phyloP scores from a whole-genome alignment of 2,329 filamentous ascomycete genomes.

The Colletotrichum orchidophilum region DNA sequence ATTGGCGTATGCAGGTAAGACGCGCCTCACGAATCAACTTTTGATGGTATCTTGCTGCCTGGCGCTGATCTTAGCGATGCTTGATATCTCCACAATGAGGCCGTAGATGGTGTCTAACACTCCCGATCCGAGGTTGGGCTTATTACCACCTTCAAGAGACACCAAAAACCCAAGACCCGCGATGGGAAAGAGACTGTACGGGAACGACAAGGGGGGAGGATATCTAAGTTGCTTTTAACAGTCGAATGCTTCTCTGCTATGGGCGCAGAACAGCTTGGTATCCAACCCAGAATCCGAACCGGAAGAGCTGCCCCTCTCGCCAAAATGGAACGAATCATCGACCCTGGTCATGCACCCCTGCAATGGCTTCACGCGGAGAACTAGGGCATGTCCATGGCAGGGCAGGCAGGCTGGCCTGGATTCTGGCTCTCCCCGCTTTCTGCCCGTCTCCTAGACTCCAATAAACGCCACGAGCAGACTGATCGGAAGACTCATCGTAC shows the following conservation, averaged over 20 bases:
- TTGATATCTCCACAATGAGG: neutral
- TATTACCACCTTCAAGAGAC: no score
- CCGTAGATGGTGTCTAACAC: neutral
- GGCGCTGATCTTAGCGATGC: neutral
- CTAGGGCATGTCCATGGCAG: no score
- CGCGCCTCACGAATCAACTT: neutral
- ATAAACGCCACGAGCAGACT: neutral
- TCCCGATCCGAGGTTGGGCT: neutral
- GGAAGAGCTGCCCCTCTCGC: conserved; percentile 4
- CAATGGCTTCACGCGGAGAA: conserved; percentile 21
- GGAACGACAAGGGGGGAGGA: no score
- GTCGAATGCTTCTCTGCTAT: neutral
- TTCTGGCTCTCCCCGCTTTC: conserved; percentile 1
- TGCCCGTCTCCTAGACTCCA: neutral
- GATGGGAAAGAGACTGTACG: neutral
- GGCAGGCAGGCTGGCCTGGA: neutral
- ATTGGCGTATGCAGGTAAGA: neutral
- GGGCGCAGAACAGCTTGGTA: neutral
- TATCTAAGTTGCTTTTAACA: no score
- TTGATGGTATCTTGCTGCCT: neutral
- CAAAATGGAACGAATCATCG: conserved; percentile 1
- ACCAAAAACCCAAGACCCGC: neutral
- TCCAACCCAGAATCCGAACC: neutral
- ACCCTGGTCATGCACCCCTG: conserved; percentile 6
- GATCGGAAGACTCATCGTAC: neutral